Evolutionary conservation across 176 grass and related monocot genomes (phyloP).

Genomic region (Aechmea fasciata): DNA sequence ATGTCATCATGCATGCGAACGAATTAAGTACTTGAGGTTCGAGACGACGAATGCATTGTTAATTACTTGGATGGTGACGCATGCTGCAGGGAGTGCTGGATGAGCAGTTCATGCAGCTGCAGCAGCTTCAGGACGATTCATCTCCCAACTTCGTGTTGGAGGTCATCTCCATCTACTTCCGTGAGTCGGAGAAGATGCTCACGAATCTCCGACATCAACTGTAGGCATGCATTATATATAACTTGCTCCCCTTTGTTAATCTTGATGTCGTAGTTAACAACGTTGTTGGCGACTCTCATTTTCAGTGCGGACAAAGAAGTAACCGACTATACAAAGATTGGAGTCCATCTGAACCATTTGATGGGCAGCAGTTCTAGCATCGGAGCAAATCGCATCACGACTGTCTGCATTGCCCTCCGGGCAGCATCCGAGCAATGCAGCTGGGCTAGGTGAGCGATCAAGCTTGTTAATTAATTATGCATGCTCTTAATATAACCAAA

Average conservation of each 20-base stretch:
- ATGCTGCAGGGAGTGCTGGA: slow-evolving; percentile 13
- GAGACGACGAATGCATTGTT: not conserved
- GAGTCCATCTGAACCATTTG: slow-evolving; percentile 3
- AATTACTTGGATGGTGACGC: not conserved
- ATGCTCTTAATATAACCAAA: not conserved
- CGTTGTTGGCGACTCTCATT: not conserved
- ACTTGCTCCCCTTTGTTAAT: not conserved
- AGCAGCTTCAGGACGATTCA: slow-evolving; percentile 13
- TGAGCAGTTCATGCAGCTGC: slow-evolving; percentile 9
- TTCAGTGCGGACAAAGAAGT: not conserved
- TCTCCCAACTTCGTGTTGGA: slow-evolving; percentile 8
- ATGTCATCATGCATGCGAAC: too few relatives aligned
- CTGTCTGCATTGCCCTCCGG: slow-evolving; percentile 7
- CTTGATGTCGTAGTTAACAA: not conserved
- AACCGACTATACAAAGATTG: slow-evolving; percentile 2
- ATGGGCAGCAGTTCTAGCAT: slow-evolving; percentile 11
- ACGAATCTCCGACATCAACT: not conserved
- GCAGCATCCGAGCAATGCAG: not conserved
- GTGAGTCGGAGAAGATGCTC: slow-evolving; percentile 6
- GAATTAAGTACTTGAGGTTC: too few relatives aligned
- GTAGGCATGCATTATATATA: not conserved
- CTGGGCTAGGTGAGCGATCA: not conserved
- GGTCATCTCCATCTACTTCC: slow-evolving; percentile 14
- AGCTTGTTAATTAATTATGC: not conserved
- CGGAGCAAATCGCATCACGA: slow-evolving; percentile 4